A percentile compares a stretch with the other conserved stretches of the same genome.
Conservation (phyloP, 2,329 filamentous ascomycete species). For the Ilyonectria robusta region DNA sequence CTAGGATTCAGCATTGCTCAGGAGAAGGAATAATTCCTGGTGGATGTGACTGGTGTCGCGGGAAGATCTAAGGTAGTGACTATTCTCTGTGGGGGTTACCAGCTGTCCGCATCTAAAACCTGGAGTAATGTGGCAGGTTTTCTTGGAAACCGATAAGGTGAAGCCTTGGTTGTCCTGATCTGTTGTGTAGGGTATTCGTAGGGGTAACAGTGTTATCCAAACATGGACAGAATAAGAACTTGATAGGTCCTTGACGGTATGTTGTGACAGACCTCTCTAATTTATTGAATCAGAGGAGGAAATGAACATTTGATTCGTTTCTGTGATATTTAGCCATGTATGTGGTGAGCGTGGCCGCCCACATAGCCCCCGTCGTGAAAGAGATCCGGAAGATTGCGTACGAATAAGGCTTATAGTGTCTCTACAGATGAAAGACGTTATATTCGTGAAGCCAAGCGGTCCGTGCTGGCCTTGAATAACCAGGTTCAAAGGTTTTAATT, state of each 20-base stretch:
- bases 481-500: too few relatives aligned
- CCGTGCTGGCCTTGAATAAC: too few relatives aligned
- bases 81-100: constrained; percentile 11
- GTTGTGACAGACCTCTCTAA: too few relatives aligned
- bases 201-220: neutral
- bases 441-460: too few relatives aligned
- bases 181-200: neutral
- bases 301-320: too few relatives aligned
- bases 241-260: neutral
- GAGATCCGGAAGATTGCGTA: too few relatives aligned
- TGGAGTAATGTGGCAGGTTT: constrained; percentile 14
- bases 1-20: neutral
- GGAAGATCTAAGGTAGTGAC: constrained; percentile 1
- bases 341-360: too few relatives aligned
- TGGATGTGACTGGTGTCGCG: neutral
- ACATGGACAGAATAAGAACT: neutral
- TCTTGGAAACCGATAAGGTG: constrained; percentile 25
- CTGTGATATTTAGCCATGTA: too few relatives aligned
- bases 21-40: neutral
- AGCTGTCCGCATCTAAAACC: constrained; percentile 19
- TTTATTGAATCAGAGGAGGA: too few relatives aligned
- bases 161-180: neutral
- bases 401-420: too few relatives aligned
- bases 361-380: too few relatives aligned
- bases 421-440: too few relatives aligned